Evolutionary conservation across 306 rosid species (phyloP).

Genomic region (Rubus parviflorus): DNA sequence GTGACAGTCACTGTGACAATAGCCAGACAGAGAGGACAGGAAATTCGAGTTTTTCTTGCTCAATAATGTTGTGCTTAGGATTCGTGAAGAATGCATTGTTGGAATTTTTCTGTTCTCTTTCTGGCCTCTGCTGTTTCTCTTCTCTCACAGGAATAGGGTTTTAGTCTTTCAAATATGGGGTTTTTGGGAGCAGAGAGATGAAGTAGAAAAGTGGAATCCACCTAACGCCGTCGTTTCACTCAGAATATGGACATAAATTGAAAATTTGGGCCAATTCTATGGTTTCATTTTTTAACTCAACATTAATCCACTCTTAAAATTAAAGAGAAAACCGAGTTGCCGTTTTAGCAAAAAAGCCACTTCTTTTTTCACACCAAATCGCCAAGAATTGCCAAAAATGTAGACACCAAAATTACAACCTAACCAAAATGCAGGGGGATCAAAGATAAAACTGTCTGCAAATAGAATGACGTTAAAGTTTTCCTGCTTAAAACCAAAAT

Average conservation of each 20-base stretch:
- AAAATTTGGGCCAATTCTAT: too few species aligned
- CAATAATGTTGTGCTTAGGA: conserved; percentile 24
- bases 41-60: conserved; percentile 12
- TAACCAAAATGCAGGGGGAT: neutral
- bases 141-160: neutral
- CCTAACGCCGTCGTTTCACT: too few species aligned
- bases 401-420: neutral
- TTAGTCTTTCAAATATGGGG: neutral
- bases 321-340: neutral
- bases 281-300: too few species aligned
- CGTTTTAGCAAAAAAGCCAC: neutral
- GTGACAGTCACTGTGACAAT: conserved; percentile 15
- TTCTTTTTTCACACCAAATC: neutral
- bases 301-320: neutral
- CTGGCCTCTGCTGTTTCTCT: neutral
- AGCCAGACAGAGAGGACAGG: conserved; percentile 5
- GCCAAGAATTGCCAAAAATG: neutral
- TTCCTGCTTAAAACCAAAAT: neutral
- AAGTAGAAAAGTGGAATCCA: too few species aligned
- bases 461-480: neutral
- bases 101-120: neutral
- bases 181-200: neutral
- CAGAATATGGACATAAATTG: too few species aligned
- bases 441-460: neutral
- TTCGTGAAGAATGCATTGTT: conserved; percentile 45